Conservation (phyloP, 331 rosid genomes). For the Cucumis variabilis region DNA sequence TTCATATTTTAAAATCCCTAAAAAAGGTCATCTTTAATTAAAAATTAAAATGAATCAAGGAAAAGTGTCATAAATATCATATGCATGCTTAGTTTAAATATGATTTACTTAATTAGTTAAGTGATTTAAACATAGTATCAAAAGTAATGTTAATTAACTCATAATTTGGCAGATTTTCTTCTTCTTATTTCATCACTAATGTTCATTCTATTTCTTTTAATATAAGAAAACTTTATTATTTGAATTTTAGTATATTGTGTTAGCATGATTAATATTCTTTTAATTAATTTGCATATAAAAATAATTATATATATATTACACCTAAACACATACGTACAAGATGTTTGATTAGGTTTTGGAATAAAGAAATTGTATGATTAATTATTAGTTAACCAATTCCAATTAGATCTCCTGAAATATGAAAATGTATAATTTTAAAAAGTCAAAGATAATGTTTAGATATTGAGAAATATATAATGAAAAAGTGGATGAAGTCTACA, state of each 20-base stretch:
- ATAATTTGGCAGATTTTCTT: not conserved
- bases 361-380: not conserved
- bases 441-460: not conserved
- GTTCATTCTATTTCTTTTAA: too few species aligned
- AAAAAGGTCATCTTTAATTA: too few species aligned
- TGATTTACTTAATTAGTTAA: too few species aligned
- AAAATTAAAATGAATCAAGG: too few species aligned
- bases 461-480: too few species aligned
- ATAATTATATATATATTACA: too few species aligned
- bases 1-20: too few species aligned
- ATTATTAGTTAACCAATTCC: not conserved
- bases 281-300: not conserved
- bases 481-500: not conserved
- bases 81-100: too few species aligned
- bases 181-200: not conserved
- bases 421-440: not conserved
- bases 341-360: not conserved
- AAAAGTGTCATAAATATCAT: too few species aligned
- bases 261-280: not conserved
- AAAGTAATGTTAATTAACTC: too few species aligned
- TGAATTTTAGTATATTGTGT: not conserved
- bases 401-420: not conserved
- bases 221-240: not conserved
- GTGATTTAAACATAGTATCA: too few species aligned
- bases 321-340: not conserved